Base-by-base conservation (phyloP, 306 rosid species). In the Malus orientalis region DNA sequence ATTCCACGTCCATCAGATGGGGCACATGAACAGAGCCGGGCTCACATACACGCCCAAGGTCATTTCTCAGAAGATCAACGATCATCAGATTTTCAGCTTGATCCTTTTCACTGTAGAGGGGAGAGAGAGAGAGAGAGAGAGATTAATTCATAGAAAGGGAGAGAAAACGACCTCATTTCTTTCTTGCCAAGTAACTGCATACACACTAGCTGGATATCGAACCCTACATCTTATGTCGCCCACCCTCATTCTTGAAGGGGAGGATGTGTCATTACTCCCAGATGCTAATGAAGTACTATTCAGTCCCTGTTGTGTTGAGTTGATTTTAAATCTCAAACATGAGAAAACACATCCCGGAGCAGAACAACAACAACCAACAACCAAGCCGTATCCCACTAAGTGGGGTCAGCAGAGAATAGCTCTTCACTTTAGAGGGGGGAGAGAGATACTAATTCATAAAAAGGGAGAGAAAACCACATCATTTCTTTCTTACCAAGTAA, bases 1-100 rank as follows among this genome's bases (percentile, higher is more conserved):
- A 89, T 74, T 95, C 98, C 71, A 95, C 84, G 1, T 95, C 93
- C 99, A 95, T 95, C 74, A 95, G 96, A 79, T 33, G 81, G 11
- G 97, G 98, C 80, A 95, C 99, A 29, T 95, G 92, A 69, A 95
- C 98, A 15, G 99, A 90, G 40, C 99, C 98, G 25, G 97, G 91
- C 73, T 95, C 93, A 66, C 98, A 91, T 33, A 95, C 98, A 36
- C 93, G 93, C 19, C 99, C 98, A 25, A 95, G 98, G 91, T 95
- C 99, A 70, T 95, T 95, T 85, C 99, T 92, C 71, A 92, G 90
- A 78, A 95, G 99, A 79, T 95, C 99, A 64, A 95, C 98, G 53
- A 95, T 95, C 99, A 95, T 95, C 80, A 95, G 80, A 88, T 95
- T 95, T 83, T 95, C 98, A 30, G 99, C 92, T 79, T 89, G 99